Evolutionary conservation across 495 filamentous ascomycete species (phyloP).

Genomic region (Aspergillus leporis): DNA sequence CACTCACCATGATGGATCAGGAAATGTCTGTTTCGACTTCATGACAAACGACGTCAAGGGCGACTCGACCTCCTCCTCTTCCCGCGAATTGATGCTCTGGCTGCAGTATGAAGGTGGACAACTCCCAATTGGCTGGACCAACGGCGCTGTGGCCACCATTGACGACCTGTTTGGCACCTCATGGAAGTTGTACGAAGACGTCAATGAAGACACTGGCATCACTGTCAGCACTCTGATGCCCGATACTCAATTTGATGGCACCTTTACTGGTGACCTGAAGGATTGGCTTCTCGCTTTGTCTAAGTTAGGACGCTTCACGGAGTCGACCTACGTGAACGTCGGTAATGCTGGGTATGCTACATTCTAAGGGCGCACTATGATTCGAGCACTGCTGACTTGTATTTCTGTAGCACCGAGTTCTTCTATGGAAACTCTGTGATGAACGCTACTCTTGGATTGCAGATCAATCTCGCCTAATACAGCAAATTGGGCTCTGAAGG

Average conservation of each 20-base stretch:
- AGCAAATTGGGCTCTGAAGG: neutral
- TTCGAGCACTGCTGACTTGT: neutral
- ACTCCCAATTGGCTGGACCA: slow-evolving; percentile 37
- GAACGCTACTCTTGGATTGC: slow-evolving; percentile 29
- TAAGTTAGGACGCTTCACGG: slow-evolving; percentile 25
- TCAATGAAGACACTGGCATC: slow-evolving; percentile 34
- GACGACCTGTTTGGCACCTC: slow-evolving; percentile 34
- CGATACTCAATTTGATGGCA: slow-evolving; percentile 34
- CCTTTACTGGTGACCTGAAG: slow-evolving; percentile 37
- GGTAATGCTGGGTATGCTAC: slow-evolving; percentile 41
- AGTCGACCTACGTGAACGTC: slow-evolving; percentile 33
- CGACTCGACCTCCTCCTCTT: slow-evolving; percentile 30
- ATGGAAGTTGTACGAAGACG: slow-evolving; percentile 39
- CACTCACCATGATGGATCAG: slow-evolving; percentile 14
- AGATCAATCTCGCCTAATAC: slow-evolving; percentile 21
- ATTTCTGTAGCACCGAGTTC: slow-evolving; percentile 31
- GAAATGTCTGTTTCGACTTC: slow-evolving; percentile 42
- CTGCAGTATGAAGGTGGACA: slow-evolving; percentile 39
- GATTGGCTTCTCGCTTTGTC: slow-evolving; percentile 38
- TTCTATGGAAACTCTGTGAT: slow-evolving; percentile 35
- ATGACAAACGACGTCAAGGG: slow-evolving; percentile 32
- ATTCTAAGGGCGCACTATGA: no score
- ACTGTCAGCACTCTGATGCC: slow-evolving; percentile 37
- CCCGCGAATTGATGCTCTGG: slow-evolving; percentile 44
- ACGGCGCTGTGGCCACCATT: slow-evolving; percentile 28